These are phyloP conservation scores for Puccinia polysora DNA, from an alignment of 1,284 basidiomycete species.

Conservation along the genomic window DNA sequence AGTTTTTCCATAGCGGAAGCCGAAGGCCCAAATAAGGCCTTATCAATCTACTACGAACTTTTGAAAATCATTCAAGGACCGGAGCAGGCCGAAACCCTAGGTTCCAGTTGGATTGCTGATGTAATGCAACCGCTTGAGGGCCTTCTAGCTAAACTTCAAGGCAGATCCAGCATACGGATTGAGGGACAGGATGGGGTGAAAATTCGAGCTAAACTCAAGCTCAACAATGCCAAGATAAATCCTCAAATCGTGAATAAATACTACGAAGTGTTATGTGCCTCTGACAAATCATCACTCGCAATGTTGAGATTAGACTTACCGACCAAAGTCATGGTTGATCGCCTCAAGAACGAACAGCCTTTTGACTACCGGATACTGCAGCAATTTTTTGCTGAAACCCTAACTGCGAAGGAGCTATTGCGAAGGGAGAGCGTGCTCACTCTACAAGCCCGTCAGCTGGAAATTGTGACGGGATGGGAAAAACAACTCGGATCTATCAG, in stretches of 20 bases:
- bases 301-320: neutral
- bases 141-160: no score
- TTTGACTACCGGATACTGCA: neutral
- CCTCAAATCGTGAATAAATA: neutral
- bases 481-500: neutral
- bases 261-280: neutral
- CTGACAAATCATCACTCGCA: neutral
- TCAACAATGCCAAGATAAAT: neutral
- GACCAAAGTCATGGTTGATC: neutral
- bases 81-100: no score
- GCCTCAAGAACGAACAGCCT: no score
- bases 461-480: neutral
- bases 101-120: no score
- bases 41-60: no score
- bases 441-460: neutral
- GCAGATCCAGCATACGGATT: no score
- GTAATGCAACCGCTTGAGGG: no score
- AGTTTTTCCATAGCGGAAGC: no score
- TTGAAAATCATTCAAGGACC: no score
- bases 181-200: no score
- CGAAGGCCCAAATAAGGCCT: no score
- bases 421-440: neutral
- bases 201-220: no score
- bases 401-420: neutral
- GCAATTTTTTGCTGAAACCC: neutral